phyloP scores from a whole-genome alignment of 345 rosid genomes.

The Cardamine occulta region DNA sequence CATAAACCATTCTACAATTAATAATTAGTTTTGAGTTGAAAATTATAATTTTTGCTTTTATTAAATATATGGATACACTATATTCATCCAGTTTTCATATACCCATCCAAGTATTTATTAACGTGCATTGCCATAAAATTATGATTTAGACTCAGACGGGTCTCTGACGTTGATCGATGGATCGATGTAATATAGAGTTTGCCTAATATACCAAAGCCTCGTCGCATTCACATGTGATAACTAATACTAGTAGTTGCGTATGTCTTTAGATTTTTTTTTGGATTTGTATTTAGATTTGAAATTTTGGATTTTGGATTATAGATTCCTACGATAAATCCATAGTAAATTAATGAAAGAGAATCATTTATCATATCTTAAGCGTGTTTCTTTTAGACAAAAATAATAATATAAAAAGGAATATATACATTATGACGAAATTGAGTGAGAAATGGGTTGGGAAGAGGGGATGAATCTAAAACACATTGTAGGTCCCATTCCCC shows the following conservation, averaged over 20 bases:
- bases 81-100: no score
- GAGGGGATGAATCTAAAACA: slow-evolving; percentile 45
- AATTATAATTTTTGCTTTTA: no score
- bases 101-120: neutral
- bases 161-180: slow-evolving; percentile 31
- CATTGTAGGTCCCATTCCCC: slow-evolving; percentile 33
- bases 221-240: neutral
- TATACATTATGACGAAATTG: slow-evolving; percentile 19
- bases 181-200: slow-evolving; percentile 15
- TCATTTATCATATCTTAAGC: slow-evolving; percentile 3
- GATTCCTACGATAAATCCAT: slow-evolving; percentile 23
- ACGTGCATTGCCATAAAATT: neutral
- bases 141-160: slow-evolving; percentile 2
- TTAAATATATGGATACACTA: neutral
- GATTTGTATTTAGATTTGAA: neutral
- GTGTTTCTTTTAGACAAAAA: neutral
- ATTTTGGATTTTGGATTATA: neutral
- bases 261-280: neutral
- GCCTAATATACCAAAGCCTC: slow-evolving; percentile 26
- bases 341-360: slow-evolving; percentile 17
- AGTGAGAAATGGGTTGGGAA: slow-evolving; percentile 39
- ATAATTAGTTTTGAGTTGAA: neutral
- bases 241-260: neutral
- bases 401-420: slow-evolving; percentile 5
- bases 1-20: no score